phyloP scores from a whole-genome alignment of 306 rosid species.

The Cyclanthera cordifolia region DNA sequence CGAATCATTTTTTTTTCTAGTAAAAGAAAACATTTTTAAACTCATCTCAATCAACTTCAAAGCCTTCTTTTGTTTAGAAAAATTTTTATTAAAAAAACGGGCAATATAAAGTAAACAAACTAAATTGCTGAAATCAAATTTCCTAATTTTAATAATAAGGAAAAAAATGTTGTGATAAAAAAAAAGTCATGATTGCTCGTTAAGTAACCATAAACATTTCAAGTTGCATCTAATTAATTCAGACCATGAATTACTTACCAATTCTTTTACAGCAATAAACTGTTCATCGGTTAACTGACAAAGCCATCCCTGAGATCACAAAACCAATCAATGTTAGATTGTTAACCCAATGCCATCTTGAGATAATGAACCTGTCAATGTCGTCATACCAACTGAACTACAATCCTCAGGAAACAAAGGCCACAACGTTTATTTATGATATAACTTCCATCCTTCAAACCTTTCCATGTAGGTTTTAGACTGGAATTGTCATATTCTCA shows the following conservation, averaged over 20 bases:
- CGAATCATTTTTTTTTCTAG: not conserved
- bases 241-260: constrained; percentile 36
- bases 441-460: not conserved
- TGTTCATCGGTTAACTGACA: constrained; percentile 94
- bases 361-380: not conserved
- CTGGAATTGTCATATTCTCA: not conserved
- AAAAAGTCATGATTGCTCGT: not conserved
- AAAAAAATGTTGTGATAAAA: not conserved
- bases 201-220: not conserved
- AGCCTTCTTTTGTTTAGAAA: not conserved
- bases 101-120: not conserved
- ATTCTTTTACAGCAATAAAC: constrained; percentile 93
- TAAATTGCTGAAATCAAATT: constrained; percentile 1
- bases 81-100: not conserved
- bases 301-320: constrained; percentile 70
- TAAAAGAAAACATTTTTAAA: not conserved
- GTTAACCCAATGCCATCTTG: constrained; percentile 14
- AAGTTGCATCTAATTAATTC: not conserved
- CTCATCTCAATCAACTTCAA: not conserved
- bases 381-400: constrained; percentile 1
- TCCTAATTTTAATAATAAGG: not conserved
- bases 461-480: not conserved
- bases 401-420: not conserved
- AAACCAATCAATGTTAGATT: constrained; percentile 21
- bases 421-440: not conserved